These are phyloP conservation scores for Beauveria asiatica DNA, from an alignment of 2,329 filamentous ascomycete species.

Conservation along the genomic window DNA sequence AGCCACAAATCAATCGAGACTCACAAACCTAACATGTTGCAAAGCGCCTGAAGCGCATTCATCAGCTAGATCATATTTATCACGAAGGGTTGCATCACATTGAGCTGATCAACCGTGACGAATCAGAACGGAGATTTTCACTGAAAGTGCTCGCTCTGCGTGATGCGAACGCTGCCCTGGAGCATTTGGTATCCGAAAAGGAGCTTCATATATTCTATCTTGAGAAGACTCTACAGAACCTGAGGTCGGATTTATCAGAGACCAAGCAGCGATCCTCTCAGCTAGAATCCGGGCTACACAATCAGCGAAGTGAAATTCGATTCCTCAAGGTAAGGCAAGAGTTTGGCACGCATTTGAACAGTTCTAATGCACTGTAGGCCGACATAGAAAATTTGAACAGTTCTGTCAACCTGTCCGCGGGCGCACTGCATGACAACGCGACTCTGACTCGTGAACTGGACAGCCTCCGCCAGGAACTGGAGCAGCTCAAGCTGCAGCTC, in stretches of 20 bases:
- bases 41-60: conserved; percentile 38
- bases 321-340: conserved; percentile 35
- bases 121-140: conserved; percentile 61
- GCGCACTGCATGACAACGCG: conserved; percentile 53
- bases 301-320: conserved; percentile 40
- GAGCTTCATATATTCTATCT: background rate
- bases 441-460: conserved; percentile 43
- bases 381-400: conserved; percentile 63
- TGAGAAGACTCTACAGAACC: background rate
- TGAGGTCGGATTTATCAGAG: conserved; percentile 34
- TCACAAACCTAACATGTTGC: background rate
- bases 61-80: conserved; percentile 61
- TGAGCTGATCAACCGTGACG: conserved; percentile 63
- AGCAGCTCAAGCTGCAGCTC: conserved; percentile 47
- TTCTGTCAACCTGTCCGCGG: conserved; percentile 60
- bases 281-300: conserved; percentile 40
- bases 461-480: conserved; percentile 45
- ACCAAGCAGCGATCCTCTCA: conserved; percentile 32
- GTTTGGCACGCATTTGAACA: background rate
- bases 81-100: conserved; percentile 55
- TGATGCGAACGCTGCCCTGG: conserved; percentile 56
- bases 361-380: conserved; percentile 37
- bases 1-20: background rate
- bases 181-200: background rate
- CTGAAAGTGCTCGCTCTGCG: conserved; percentile 63